Evolutionary conservation across 2,329 filamentous ascomycete genomes (phyloP).

Genomic region (Chaetomium sp.): DNA sequence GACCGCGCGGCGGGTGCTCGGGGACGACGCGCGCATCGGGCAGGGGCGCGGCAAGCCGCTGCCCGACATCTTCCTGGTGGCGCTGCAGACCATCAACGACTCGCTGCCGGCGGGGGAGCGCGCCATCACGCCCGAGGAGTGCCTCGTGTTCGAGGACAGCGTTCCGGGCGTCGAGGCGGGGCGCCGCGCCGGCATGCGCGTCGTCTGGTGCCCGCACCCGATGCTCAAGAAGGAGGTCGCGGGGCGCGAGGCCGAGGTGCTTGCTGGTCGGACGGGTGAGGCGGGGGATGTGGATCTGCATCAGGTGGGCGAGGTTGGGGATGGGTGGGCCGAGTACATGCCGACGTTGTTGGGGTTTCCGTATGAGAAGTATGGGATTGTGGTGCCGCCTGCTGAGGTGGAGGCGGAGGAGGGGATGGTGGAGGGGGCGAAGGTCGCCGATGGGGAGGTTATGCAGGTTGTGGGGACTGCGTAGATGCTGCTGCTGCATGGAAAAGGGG

Average conservation of each 20-base stretch:
- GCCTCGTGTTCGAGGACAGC: conserved; percentile 93
- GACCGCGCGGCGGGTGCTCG: conserved; percentile 71
- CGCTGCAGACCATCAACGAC: conserved; percentile 81
- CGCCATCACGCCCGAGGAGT: conserved; percentile 77
- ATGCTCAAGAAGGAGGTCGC: conserved; percentile 74
- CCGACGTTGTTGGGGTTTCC: conserved; percentile 56
- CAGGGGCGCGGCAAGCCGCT: conserved; percentile 87
- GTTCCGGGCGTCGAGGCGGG: conserved; percentile 92
- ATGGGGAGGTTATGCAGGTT: conserved; percentile 30
- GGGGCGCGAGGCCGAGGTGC: conserved; percentile 75
- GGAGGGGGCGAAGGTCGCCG: conserved; percentile 37
- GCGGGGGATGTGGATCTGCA: conserved; percentile 56
- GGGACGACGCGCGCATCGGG: conserved; percentile 79
- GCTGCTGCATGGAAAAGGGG: too few species aligned
- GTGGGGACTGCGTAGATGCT: conserved; percentile 14
- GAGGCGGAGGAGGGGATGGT: conserved; percentile 50
- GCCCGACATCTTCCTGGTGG: conserved; percentile 91
- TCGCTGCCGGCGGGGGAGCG: conserved; percentile 64
- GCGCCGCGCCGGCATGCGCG: conserved; percentile 88
- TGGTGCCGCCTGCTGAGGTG: conserved; percentile 48
- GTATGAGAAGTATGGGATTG: conserved; percentile 61
- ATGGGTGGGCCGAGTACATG: conserved; percentile 64
- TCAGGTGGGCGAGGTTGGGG: conserved; percentile 58
- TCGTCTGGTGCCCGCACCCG: conserved; percentile 87
- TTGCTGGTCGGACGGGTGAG: conserved; percentile 79